Evolutionary conservation across 306 rosid species (phyloP).

Genomic region (Sindora glabra): DNA sequence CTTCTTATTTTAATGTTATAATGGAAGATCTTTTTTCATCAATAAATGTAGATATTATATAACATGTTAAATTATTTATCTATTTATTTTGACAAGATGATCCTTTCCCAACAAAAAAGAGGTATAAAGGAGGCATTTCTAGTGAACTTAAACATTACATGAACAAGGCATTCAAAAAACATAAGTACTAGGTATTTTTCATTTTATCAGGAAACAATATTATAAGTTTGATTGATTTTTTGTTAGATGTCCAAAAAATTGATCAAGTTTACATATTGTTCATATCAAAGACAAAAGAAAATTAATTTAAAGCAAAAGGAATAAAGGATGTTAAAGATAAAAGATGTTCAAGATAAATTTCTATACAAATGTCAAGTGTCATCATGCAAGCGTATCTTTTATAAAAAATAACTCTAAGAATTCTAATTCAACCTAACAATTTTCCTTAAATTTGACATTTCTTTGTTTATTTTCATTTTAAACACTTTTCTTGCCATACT

Average conservation of each 20-base stretch:
- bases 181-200: not conserved
- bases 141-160: not conserved
- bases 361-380: no score
- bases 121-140: not conserved
- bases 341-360: not conserved
- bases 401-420: not conserved
- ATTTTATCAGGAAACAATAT: not conserved
- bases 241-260: not conserved
- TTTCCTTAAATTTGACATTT: not conserved
- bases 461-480: not conserved
- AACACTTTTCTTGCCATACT: conserved; percentile 9
- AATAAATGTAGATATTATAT: no score
- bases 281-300: no score
- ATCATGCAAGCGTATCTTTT: no score
- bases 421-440: not conserved
- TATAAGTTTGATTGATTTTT: not conserved
- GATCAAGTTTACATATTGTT: no score
- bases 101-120: no score
- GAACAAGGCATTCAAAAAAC: not conserved
- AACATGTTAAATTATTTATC: no score
- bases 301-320: no score
- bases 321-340: no score
- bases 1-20: no score
- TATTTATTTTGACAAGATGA: no score
- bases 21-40: no score